Evolutionary conservation across 1,139 yeast genomes (phyloP).

Genomic region (Lodderomyces orthopsilosis): DNA sequence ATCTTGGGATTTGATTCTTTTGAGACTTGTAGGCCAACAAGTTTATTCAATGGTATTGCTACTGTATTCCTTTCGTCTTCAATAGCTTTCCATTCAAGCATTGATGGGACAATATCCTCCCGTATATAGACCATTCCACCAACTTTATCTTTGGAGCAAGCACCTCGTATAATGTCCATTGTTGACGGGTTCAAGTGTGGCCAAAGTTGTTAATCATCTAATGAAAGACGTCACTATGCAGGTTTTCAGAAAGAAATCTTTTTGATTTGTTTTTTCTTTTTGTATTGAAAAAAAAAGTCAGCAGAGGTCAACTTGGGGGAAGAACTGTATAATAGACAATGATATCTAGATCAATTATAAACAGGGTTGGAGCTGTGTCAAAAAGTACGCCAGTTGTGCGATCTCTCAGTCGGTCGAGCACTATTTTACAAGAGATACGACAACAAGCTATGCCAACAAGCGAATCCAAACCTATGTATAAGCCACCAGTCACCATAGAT

Average conservation of each 20-base stretch:
- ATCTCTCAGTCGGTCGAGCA: neutral
- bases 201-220: neutral
- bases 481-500: constrained; percentile 49
- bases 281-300: neutral
- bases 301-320: neutral
- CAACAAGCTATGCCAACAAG: neutral
- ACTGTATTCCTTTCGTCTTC: constrained; percentile 48
- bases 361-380: neutral
- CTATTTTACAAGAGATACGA: neutral
- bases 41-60: constrained; percentile 49
- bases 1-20: constrained; percentile 68
- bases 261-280: neutral
- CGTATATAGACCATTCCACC: constrained; percentile 65
- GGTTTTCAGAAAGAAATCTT: neutral
- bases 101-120: constrained; percentile 66
- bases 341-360: neutral
- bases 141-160: constrained; percentile 64
- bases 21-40: constrained; percentile 69
- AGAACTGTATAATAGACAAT: neutral
- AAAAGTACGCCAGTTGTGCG: neutral
- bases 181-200: constrained; percentile 2
- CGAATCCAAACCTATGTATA: constrained; percentile 1
- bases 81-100: constrained; percentile 69
- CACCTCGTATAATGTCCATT: constrained; percentile 51
- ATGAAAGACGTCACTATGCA: too few relatives aligned